Evolutionary conservation across 805 yeast species (phyloP), one percentile per base, ranked within the genome.

Genomic region (Kazachstania bromeliacearum): DNA sequence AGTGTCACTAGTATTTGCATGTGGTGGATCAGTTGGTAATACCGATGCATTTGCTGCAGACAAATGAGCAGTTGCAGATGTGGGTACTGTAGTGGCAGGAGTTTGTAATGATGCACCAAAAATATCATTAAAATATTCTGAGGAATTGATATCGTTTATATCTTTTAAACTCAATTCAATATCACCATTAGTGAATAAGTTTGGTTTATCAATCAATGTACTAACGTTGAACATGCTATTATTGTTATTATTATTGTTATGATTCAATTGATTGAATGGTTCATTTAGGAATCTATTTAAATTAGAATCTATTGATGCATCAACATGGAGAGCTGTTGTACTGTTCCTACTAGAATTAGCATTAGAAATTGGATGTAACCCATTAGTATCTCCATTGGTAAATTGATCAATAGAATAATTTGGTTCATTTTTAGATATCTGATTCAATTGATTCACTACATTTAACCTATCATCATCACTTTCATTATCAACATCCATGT

Each of bases 191-290:
- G 46, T 38, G 27, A 51, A 50, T 17, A 53, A 41, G 18, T 40
- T 42, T 12, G 59, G 55, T 28, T 46, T 54, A 37, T 56, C 61
- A 31, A 56, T 56, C 13, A 56, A 34, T 9, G 50, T 51, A 41
- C 61, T 56, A 3, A 56, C 55, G 31, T 48, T 51, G 28, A 34
- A 38, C 10, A 38, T 28, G 9, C 35, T 26, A 26, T 40, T 36
- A 7, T 20, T 13, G 18, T 31, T 33, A 14, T 24, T 18, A n/a
- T n/a, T n/a, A n/a, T n/a, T n/a, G n/a, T n/a, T n/a, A n/a, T n/a
- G n/a, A 24, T 23, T 33, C 14, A 19, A 10, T 5, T 18, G 19
- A 9, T 27, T 28, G 15, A 13, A 40, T 7, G 34, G 35, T n/a
- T 36, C 45, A 12, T 22, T 19, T 6, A 42, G 16, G 17, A 36